Evolutionary conservation across 345 rosid species (phyloP).

Genomic region (Sonneratia caseolaris): DNA sequence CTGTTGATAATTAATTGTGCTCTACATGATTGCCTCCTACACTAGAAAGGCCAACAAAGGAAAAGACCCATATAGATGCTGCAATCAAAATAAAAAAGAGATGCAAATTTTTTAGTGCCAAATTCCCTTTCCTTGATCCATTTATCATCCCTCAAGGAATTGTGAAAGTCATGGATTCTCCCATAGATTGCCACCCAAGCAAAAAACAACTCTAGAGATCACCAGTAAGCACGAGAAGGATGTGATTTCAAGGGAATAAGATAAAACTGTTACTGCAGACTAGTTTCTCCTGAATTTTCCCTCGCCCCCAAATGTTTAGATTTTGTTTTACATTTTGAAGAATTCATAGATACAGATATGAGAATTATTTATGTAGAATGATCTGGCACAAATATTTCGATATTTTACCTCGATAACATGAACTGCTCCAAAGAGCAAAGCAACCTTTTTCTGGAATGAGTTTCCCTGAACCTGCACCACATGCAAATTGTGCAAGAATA

Average conservation of each 20-base stretch:
- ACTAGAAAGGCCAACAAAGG: background rate
- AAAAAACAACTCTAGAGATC: background rate
- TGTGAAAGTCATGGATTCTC: background rate
- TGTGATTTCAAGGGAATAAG: background rate
- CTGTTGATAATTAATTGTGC: background rate
- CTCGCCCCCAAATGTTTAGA: background rate
- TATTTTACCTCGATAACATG: constrained; percentile 64
- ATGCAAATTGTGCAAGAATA: background rate
- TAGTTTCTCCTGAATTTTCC: background rate
- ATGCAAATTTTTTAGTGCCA: background rate
- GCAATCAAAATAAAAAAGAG: background rate
- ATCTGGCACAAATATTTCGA: background rate
- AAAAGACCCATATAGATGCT: background rate
- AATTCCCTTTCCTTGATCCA: background rate
- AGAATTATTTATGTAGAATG: background rate
- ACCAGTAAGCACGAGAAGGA: background rate
- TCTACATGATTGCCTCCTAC: background rate
- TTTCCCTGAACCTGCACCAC: constrained; percentile 67
- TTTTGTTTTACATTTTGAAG: background rate
- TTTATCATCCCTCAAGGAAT: background rate
- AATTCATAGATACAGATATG: background rate
- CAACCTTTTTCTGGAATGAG: constrained; percentile 92
- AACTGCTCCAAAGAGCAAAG: constrained; percentile 71
- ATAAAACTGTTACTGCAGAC: background rate
- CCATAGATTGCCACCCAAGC: background rate